Percentiles rank a stretch among this genome's conserved stretches.
phyloP scores from a whole-genome alignment of 2,329 filamentous ascomycete species.

The Exophiala xenobiotica region DNA sequence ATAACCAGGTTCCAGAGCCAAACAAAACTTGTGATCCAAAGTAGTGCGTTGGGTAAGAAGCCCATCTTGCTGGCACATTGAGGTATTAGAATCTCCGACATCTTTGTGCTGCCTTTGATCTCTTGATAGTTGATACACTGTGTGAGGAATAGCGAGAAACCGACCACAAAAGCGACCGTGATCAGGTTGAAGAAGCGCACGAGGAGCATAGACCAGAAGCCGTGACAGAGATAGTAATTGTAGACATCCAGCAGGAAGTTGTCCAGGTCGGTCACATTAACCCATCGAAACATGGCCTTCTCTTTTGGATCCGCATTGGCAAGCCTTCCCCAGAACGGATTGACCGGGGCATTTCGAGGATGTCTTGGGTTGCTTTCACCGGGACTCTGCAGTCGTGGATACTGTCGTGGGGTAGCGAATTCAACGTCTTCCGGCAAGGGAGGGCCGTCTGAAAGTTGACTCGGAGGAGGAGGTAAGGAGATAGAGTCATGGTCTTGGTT shows the following conservation, averaged over 20 bases:
- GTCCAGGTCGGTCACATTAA: conserved; percentile 85
- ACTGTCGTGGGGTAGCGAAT: conserved; percentile 3
- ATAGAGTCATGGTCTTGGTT: conserved; percentile 19
- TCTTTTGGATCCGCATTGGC: conserved; percentile 62
- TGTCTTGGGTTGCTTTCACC: conserved; percentile 31
- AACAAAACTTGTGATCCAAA: conserved; percentile 84
- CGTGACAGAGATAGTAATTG: conserved; percentile 78
- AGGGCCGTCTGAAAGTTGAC: conserved; percentile 17
- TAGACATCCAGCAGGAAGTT: conserved; percentile 85
- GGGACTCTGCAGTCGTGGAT: conserved; percentile 1
- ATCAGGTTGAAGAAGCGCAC: conserved; percentile 70
- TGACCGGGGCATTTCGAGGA: conserved; percentile 24
- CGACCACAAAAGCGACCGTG: conserved; percentile 79
- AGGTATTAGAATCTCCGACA: conserved; percentile 63
- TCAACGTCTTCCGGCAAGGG: conserved; percentile 1
- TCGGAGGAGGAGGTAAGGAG: conserved; percentile 25
- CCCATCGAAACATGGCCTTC: conserved; percentile 88
- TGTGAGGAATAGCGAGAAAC: conserved; percentile 77
- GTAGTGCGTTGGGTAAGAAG: conserved; percentile 69
- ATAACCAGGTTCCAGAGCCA: conserved; percentile 79
- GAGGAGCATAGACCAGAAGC: conserved; percentile 80
- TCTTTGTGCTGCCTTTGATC: conserved; percentile 58
- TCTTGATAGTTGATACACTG: conserved; percentile 82
- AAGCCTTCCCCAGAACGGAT: conserved; percentile 30
- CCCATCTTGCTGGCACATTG: conserved; percentile 77